Conservation (phyloP, 169 alveolate species). For the Amoebophrya sp. region DNA sequence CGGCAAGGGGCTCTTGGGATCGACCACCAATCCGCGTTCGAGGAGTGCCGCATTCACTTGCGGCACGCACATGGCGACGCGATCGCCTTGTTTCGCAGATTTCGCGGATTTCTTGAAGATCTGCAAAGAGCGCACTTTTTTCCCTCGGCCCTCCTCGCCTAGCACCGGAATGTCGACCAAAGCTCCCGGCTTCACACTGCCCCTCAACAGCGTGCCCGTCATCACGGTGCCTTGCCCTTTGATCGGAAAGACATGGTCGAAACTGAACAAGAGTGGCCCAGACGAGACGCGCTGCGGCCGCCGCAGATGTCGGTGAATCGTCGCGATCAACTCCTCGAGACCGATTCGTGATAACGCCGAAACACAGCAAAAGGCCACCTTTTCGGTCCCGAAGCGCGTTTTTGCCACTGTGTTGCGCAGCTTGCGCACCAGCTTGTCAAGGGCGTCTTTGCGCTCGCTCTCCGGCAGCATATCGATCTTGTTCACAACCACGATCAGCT, state of each 20-base stretch:
- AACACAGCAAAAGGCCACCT: neutral
- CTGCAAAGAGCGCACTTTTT: neutral
- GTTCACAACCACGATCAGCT: constrained; percentile 69
- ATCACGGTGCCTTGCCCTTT: neutral
- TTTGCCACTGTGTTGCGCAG: neutral
- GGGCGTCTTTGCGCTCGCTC: neutral
- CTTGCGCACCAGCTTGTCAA: neutral
- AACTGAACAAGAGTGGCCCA: neutral
- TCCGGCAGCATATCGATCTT: constrained; percentile 52
- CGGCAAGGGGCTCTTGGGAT: neutral
- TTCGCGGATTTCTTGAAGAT: neutral
- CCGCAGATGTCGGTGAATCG: neutral
- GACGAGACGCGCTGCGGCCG: neutral
- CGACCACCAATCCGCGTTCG: neutral
- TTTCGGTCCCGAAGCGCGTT: neutral
- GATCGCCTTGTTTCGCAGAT: neutral
- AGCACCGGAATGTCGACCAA: neutral
- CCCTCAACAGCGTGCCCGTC: neutral
- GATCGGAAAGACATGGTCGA: neutral
- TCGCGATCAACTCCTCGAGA: neutral
- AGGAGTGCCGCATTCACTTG: neutral
- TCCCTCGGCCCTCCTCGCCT: neutral
- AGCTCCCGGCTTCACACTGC: neutral
- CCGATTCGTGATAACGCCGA: neutral
- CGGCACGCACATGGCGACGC: neutral